Evolutionary conservation across 208 protist species (phyloP), one percentile per base, ranked within the genome.

Genomic region (Leishmania tarentolae): DNA sequence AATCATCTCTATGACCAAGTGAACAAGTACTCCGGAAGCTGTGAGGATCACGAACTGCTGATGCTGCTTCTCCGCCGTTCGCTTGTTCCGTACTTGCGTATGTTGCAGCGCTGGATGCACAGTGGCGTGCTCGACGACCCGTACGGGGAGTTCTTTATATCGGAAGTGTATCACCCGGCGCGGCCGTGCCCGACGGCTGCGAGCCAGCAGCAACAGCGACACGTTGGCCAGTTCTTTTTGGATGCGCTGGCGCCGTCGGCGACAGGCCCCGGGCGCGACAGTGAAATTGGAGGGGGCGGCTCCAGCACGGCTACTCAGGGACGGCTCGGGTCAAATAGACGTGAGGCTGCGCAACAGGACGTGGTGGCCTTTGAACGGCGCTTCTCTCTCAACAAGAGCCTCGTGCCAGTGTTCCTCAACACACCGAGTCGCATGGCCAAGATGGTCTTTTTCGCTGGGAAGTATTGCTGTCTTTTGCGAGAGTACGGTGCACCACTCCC

Each of bases 391-490:
- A 95, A 97, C 89, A 93, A 91, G 82, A 85, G 87, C 47, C 90
- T 95, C 88, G 87, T 97, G 24, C 94, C 94, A 7, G 84, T 82
- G 35, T 95, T 97, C 79, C 76, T 97, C 42, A 86, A 80, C 70
- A 83, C 79, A 53, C 90, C 88, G 13, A 83, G 83, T n/a, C 86
- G 88, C 35, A 86, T 95, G 17, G 90, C 91, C 3, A 95, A 96
- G 79, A 95, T 95, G 90, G 83, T 95, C 11, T 97, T 94, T 79
- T 96, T 93, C 61, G 84, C 94, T 13, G 94, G 94, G 21, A 94
- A 93, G 83, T 97, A 97, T 83, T 95, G 94, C 84, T 96, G 92
- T 65, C 86, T 97, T 13, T 79, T 97, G 77, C 90, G 94, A n/a
- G 94, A 97, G 88, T 95, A 88, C 72, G 78, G 80, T 13, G 80